Base-by-base conservation (phyloP, 1,284 basidiomycete species). In the Sanghuangporus weigelae region DNA sequence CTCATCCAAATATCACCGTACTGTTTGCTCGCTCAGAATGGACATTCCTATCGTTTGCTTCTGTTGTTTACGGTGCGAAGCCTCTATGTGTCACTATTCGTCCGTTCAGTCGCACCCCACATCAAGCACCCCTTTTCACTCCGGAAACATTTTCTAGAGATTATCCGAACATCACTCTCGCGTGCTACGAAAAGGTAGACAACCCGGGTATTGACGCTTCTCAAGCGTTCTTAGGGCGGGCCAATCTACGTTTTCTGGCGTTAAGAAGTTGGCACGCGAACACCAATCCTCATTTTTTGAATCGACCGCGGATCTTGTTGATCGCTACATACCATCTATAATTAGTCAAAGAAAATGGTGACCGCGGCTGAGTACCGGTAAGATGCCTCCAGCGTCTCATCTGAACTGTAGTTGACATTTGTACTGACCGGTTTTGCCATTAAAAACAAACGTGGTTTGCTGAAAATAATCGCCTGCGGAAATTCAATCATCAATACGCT, bases 161-260 rank as follows among this genome's bases (percentile, higher is more conserved):
- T 1, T 50, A 31, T 40, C 26, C 21, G 31, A 48, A 36, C 23
- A 7, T 53, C 12, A 16, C 48, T 21, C 46, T 39, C 35, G 51
- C 12, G 46, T 31, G 83, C 64, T 85, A 84, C 68, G 71, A 72
- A 14, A 73, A 75, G 31, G 76, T 77, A 62, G 78, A 77, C 10
- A 75, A 77, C 19, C 81, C 81, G 63, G 81, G 83, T 68, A 69
- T 86, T 60, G 73, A 74, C 10, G 3, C 5, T 31, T 31, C 26
- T 5, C 26, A 31, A 31, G 26, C 70, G 86, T 42, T 72, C 72
- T 60, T 81, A 81, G 67, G 81, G 79, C 49, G 80, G 84, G 53
- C 71, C 73, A 12, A 70, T 87, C 36, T 72, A 81, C 51, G 84
- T 87, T 50, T 84, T 84, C 72, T 86, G 86, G 74, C 77, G 80